Conservation (phyloP, 192 early-diverging fungal genomes). For the Coemansia sp. region DNA sequence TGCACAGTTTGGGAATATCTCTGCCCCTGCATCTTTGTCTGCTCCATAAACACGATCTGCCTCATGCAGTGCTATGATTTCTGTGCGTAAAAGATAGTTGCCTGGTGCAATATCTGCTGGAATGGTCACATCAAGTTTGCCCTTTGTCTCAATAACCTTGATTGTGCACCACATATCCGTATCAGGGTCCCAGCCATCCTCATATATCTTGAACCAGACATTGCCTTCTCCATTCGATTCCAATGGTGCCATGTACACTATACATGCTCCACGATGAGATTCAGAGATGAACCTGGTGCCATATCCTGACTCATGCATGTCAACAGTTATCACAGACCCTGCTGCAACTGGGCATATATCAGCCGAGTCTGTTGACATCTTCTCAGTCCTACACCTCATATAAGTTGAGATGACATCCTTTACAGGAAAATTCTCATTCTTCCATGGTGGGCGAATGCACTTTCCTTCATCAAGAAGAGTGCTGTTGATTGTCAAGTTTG, state of each 20-base stretch:
- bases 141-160: slow-evolving; percentile 18
- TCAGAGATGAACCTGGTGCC: slow-evolving; percentile 12
- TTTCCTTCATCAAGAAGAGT: slow-evolving; percentile 14
- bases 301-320: slow-evolving; percentile 16
- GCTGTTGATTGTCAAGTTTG: slow-evolving; percentile 16
- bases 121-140: slow-evolving; percentile 29
- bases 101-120: slow-evolving; percentile 31
- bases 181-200: slow-evolving; percentile 19
- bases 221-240: slow-evolving; percentile 14
- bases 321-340: slow-evolving; percentile 18
- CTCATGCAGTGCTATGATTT: slow-evolving; percentile 33
- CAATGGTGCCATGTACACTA: slow-evolving; percentile 26
- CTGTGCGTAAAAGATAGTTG: slow-evolving; percentile 32
- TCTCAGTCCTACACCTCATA: slow-evolving; percentile 18
- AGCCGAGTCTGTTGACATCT: not conserved
- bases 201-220: slow-evolving; percentile 32
- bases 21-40: slow-evolving; percentile 9
- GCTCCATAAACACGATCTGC: slow-evolving; percentile 14
- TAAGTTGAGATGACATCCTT: slow-evolving; percentile 15
- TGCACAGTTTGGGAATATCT: slow-evolving; percentile 37
- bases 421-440: slow-evolving; percentile 25
- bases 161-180: slow-evolving; percentile 28
- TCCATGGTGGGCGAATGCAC: slow-evolving; percentile 26
- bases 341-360: slow-evolving; percentile 17
- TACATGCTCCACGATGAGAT: slow-evolving; percentile 19